Base-by-base conservation (phyloP, 2,329 filamentous ascomycete species). In the Diplodia corticola region DNA sequence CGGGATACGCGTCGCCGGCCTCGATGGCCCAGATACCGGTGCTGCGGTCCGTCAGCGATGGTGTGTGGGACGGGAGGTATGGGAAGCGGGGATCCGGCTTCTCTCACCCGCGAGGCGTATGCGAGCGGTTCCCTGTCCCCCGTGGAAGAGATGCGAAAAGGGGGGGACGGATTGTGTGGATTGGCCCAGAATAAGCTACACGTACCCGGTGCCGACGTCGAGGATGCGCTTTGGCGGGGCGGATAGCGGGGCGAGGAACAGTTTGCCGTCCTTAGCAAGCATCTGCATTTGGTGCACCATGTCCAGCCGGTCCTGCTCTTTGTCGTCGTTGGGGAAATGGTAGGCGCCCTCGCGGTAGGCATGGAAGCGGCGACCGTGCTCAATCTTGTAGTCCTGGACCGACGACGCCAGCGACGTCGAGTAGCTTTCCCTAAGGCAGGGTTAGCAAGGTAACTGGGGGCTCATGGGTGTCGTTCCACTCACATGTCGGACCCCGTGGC, bases 321-420 rank as follows among this genome's bases (percentile, higher is more conserved):
- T 50, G n/a, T 66, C 54, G 40, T 66, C 64, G 46, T 61, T 66
- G 4, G 53, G 64, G 28, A 77, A 72, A 61, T 78, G 75, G 37
- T 51, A 57, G 0, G 33, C 48, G 66, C 76, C 76, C 17, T 69
- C 71, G 57, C 73, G 73, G 68, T 74, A 78, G 68, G 71, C 75
- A 66, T 77, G 75, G 49, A 78, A 78, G 67, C 77, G 75, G 15
- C 77, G 74, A 20, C 73, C 73, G 51, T 74, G 70, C 53, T 73
- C 70, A 61, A 66, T 63, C 24, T 67, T 65, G 55, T 70, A 71
- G 44, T 67, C 63, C 9, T 66, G 66, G 24, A 71, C 68, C 46
- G 67, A 69, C 10, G 64, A 66, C 12, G 54, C 46, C n/a, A 66
- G 22, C 15, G 64, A 66, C 6, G 76, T 77, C 26, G 70, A 72